phyloP scores from a whole-genome alignment of 2,329 filamentous ascomycete genomes.

The Hyphodiscus sp. region DNA sequence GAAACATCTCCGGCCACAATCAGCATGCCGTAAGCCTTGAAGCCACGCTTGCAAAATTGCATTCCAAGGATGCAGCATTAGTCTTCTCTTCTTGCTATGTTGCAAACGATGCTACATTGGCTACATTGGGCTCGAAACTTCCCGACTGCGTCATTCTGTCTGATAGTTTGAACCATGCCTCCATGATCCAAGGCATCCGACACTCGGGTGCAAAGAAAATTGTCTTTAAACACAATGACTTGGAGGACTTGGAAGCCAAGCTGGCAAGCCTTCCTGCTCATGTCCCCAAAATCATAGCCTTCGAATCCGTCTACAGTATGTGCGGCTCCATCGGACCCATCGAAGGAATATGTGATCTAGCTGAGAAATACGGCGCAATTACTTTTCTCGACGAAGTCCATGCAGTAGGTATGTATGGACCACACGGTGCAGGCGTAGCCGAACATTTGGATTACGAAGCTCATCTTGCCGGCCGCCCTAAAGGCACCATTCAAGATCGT shows the following conservation, averaged over 20 bases:
- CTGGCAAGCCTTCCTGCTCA: constrained; percentile 78
- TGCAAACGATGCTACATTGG: constrained; percentile 93
- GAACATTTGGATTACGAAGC: constrained; percentile 94
- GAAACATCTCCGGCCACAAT: constrained; percentile 98
- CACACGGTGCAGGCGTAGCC: constrained; percentile 88
- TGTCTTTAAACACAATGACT: constrained; percentile 97
- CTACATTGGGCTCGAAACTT: constrained; percentile 93
- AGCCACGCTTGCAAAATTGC: constrained; percentile 73
- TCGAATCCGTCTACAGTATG: constrained; percentile 99
- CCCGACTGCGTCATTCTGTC: constrained; percentile 97
- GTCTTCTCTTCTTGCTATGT: constrained; percentile 99
- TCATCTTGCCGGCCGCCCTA: constrained; percentile 65
- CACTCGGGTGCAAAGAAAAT: constrained; percentile 96
- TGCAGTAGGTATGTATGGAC: constrained; percentile 98
- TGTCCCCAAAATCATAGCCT: constrained; percentile 95
- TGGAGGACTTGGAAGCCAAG: constrained; percentile 89
- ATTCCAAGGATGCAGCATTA: constrained; percentile 84
- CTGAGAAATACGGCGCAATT: constrained; percentile 94
- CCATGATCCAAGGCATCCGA: constrained; percentile 98
- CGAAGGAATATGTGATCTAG: constrained; percentile 89
- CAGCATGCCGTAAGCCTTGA: constrained; percentile 86
- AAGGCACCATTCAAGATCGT: constrained; percentile 88
- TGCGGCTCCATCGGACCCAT: constrained; percentile 96
- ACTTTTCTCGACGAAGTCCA: constrained; percentile 99
- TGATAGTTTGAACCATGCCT: constrained; percentile 94